Percentiles rank a stretch among this genome's conserved stretches.
Evolutionary conservation across 345 rosid genomes (phyloP).

Genomic region (Syzygium grande): DNA sequence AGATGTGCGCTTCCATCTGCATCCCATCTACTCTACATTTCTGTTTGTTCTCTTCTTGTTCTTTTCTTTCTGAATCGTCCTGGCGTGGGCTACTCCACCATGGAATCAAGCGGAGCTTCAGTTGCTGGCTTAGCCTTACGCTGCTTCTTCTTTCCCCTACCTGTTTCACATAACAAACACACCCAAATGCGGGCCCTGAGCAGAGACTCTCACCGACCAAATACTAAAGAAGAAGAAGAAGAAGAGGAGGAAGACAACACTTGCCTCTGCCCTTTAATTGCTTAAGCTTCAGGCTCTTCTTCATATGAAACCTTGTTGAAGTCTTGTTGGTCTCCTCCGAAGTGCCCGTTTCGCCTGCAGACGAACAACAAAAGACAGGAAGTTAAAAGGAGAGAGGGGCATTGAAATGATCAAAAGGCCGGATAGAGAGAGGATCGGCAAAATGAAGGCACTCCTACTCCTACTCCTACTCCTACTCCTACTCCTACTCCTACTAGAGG

Average conservation of each 20-base stretch:
- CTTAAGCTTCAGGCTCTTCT: slow-evolving; percentile 45
- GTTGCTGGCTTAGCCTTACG: slow-evolving; percentile 15
- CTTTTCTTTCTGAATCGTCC: not conserved
- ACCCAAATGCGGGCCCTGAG: not conserved
- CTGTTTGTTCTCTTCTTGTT: not conserved
- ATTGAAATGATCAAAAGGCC: too few species aligned
- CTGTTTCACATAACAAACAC: not conserved
- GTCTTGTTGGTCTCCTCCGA: slow-evolving; percentile 22
- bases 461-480: not conserved
- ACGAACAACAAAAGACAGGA: not conserved
- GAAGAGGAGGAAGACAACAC: not conserved
- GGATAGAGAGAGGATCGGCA: not conserved
- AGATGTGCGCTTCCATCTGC: not conserved
- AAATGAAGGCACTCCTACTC: not conserved
- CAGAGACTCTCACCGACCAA: not conserved
- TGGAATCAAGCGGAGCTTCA: slow-evolving; percentile 24
- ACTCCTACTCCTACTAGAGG: not conserved
- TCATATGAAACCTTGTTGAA: slow-evolving; percentile 22
- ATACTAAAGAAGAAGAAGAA: not conserved
- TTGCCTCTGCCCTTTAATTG: slow-evolving; percentile 34
- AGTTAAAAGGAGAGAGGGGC: too few species aligned
- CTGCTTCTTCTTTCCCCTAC: slow-evolving; percentile 17
- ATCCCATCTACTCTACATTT: not conserved
- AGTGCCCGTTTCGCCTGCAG: slow-evolving; percentile 5
- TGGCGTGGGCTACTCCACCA: slow-evolving; percentile 25